These are phyloP conservation scores for Alloascoidea hylecoeti DNA, from an alignment of 805 yeast genomes.

Conservation along the genomic window DNA sequence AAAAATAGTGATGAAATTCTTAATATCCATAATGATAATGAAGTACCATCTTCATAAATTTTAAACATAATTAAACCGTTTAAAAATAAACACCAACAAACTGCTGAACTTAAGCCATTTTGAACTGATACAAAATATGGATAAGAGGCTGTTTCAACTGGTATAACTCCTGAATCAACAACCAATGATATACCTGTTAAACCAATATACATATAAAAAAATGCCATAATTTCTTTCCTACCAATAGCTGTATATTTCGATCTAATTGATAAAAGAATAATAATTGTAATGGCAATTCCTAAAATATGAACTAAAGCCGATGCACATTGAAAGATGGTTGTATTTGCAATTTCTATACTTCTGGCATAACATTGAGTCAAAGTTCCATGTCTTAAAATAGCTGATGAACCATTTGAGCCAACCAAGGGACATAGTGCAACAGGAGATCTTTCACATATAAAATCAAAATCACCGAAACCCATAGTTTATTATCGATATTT, in stretches of 20 bases:
- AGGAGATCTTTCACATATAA: constrained; percentile 52
- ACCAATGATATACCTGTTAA: constrained; percentile 53
- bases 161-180: constrained; percentile 87
- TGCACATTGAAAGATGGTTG: constrained; percentile 81
- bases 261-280: constrained; percentile 66
- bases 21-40: constrained; percentile 40
- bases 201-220: constrained; percentile 45
- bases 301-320: constrained; percentile 78
- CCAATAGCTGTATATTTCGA: constrained; percentile 93
- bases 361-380: constrained; percentile 74
- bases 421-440: constrained; percentile 73
- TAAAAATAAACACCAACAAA: constrained; percentile 53
- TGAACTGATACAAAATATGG: constrained; percentile 79
- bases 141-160: constrained; percentile 65
- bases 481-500: too few species aligned
- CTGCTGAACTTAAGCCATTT: constrained; percentile 56
- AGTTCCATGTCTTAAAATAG: constrained; percentile 30
- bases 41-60: constrained; percentile 90
- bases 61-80: constrained; percentile 79
- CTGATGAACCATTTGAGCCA: constrained; percentile 27
- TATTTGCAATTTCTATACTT: constrained; percentile 78
- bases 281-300: constrained; percentile 44
- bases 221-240: constrained; percentile 68
- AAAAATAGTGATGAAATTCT: constrained; percentile 37
- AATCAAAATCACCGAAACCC: constrained; percentile 55